A percentile compares a stretch with the other conserved stretches of the same genome.
These are phyloP conservation scores for Pseudoscleropodium purum DNA, from an alignment of 225 moss, liverwort and hornwort species.

Conservation along the genomic window DNA sequence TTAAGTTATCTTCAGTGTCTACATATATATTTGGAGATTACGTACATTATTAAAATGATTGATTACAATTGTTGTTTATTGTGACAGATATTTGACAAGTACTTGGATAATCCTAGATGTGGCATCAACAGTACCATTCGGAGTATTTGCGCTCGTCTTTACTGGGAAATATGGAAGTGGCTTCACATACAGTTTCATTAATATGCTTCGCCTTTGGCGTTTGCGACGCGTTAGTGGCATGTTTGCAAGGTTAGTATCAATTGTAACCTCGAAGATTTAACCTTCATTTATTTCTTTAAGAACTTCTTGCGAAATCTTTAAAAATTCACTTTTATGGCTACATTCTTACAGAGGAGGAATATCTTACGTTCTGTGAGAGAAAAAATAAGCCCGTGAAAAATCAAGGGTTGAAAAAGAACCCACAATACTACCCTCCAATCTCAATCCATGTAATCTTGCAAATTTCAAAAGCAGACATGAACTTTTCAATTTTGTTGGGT, in stretches of 20 bases:
- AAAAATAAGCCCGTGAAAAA: neutral
- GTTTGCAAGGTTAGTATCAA: conserved; percentile 58
- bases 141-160: conserved; percentile 39
- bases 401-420: neutral
- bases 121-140: conserved; percentile 70
- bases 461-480: neutral
- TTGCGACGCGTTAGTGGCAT: conserved; percentile 79
- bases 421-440: neutral
- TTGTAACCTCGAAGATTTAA: neutral
- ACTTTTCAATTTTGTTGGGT: neutral
- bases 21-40: neutral
- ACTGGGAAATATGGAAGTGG: conserved; percentile 65
- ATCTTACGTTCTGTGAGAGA: neutral
- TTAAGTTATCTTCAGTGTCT: neutral
- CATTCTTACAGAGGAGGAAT: neutral
- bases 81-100: conserved; percentile 49
- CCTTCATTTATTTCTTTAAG: neutral
- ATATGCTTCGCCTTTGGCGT: conserved; percentile 85
- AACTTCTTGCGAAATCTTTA: neutral
- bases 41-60: neutral
- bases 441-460: neutral
- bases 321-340: neutral
- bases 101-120: conserved; percentile 79
- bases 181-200: conserved; percentile 61
- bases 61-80: neutral